Evolutionary conservation across 768 basidiomycete genomes (phyloP).

Genomic region (Pleurotus platypus): DNA sequence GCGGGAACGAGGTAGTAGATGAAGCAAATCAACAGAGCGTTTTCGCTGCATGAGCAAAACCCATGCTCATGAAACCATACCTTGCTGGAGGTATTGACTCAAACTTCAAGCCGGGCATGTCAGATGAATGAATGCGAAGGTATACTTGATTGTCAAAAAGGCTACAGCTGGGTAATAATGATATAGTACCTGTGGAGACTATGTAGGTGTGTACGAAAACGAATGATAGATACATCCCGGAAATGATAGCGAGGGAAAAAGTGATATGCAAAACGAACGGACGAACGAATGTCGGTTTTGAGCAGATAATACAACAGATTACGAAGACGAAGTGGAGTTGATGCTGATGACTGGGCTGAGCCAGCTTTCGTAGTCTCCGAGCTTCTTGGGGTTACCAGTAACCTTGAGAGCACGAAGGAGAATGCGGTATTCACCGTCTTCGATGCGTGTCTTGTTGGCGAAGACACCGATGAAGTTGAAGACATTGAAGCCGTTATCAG

Average conservation of each 20-base stretch:
- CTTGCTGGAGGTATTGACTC: background rate
- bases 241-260: background rate
- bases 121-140: background rate
- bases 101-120: slow-evolving; percentile 5
- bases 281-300: slow-evolving; percentile 6
- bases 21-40: slow-evolving; percentile 15
- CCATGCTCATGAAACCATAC: background rate
- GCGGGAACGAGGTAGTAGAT: slow-evolving; percentile 49
- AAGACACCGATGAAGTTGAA: slow-evolving; percentile 26
- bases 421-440: slow-evolving; percentile 37
- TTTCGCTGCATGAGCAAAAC: slow-evolving; percentile 10
- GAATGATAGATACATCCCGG: background rate
- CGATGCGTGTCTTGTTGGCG: slow-evolving; percentile 40
- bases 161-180: background rate
- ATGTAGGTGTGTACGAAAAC: background rate
- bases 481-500: slow-evolving; percentile 24
- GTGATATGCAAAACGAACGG: background rate
- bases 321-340: background rate
- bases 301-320: background rate
- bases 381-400: slow-evolving; percentile 35
- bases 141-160: slow-evolving; percentile 2
- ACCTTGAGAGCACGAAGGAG: slow-evolving; percentile 38
- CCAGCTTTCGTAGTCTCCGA: slow-evolving; percentile 45
- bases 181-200: background rate
- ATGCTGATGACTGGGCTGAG: slow-evolving; percentile 35